These are phyloP conservation scores for Vitis rotundifolia DNA, from an alignment of 164 flowering plant genomes.

Conservation along the genomic window DNA sequence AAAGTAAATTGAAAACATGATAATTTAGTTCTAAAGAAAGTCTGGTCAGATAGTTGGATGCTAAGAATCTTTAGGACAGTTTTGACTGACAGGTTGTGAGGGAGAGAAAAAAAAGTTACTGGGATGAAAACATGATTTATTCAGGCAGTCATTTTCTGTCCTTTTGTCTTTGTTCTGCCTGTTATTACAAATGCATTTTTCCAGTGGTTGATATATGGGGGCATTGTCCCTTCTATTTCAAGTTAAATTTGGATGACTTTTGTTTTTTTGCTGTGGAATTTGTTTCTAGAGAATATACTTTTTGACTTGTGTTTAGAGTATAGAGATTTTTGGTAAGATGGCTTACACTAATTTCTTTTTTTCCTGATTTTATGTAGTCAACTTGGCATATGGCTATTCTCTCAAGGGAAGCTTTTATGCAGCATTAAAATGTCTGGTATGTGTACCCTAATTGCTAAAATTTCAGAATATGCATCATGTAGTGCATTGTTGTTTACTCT, in stretches of 20 bases:
- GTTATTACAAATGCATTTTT: too few species aligned
- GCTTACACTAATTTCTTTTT: constrained; percentile 18
- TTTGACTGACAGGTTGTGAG: neutral
- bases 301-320: neutral
- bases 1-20: neutral
- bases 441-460: constrained; percentile 4
- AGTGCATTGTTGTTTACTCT: too few species aligned
- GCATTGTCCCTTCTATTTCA: too few species aligned
- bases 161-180: too few species aligned
- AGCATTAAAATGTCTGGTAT: constrained; percentile 75
- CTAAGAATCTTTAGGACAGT: neutral
- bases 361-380: constrained; percentile 50
- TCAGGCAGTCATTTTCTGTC: too few species aligned
- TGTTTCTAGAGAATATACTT: too few species aligned
- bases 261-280: too few species aligned
- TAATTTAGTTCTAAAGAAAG: neutral
- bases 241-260: too few species aligned
- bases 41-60: neutral
- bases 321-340: neutral
- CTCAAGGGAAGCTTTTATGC: constrained; percentile 51
- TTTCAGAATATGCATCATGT: too few species aligned
- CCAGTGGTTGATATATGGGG: too few species aligned
- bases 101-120: neutral
- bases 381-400: constrained; percentile 88
- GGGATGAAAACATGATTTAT: too few species aligned